Conservation (phyloP, 106 monocot genomes). For the Triglochin maritima region DNA sequence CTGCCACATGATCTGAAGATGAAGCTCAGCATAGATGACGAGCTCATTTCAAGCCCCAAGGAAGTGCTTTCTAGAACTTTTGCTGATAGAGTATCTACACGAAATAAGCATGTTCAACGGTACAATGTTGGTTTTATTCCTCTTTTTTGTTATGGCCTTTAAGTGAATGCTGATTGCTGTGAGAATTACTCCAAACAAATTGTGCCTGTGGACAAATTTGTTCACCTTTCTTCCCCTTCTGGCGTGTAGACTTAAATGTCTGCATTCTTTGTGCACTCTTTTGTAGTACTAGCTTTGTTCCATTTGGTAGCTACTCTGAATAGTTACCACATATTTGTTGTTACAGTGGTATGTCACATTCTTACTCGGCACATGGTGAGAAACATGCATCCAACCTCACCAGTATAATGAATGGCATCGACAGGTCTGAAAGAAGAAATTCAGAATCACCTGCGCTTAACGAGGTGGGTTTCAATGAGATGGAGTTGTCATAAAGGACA, state of each 20-base stretch:
- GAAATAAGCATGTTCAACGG: conserved; percentile 60
- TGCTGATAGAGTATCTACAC: conserved; percentile 52
- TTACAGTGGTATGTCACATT: conserved; percentile 69
- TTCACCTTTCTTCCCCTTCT: too few species aligned
- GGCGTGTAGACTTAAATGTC: too few species aligned
- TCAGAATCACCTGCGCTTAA: conserved; percentile 47
- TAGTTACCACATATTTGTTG: background rate
- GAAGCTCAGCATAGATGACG: conserved; percentile 22
- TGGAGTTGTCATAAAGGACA: background rate
- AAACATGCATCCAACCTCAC: conserved; percentile 54
- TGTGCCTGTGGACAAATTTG: too few species aligned
- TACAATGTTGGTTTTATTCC: conserved; percentile 11
- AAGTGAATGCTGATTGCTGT: too few species aligned
- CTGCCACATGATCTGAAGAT: conserved; percentile 89
- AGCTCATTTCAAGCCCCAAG: conserved; percentile 9
- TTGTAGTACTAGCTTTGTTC: background rate
- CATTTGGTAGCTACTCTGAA: too few species aligned
- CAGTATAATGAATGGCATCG: conserved; percentile 39
- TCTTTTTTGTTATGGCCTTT: background rate
- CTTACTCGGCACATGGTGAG: conserved; percentile 65
- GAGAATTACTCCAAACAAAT: too few species aligned
- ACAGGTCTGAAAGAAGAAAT: conserved; percentile 33
- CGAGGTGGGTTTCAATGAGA: conserved; percentile 25
- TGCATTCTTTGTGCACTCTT: background rate
- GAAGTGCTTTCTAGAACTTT: conserved; percentile 37